Conservation (phyloP, 2,329 filamentous ascomycete genomes). For the Pezicula carpinea region DNA sequence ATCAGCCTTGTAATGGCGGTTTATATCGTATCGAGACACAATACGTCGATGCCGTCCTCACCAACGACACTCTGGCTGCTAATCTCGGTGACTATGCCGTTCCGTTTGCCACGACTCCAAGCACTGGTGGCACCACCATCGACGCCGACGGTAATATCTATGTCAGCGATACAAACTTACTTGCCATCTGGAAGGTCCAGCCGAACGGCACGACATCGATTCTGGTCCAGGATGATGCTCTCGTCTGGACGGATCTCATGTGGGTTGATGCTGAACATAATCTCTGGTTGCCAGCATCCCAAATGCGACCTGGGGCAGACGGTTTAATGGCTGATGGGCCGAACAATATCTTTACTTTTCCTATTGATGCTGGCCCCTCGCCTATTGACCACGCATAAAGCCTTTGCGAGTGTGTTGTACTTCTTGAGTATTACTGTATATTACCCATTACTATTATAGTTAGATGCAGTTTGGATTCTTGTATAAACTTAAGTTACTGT, state of each 20-base stretch:
- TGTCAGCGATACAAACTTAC: conserved; percentile 28
- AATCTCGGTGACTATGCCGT: conserved; percentile 22
- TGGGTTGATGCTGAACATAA: conserved; percentile 12
- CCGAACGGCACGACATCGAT: conserved; percentile 8
- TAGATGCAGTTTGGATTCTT: no score
- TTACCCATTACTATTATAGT: no score
- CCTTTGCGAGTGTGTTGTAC: no score
- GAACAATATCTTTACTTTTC: conserved; percentile 14
- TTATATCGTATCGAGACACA: conserved; percentile 30
- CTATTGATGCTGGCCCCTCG: conserved; percentile 12
- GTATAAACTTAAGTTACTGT: no score
- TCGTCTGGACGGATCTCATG: conserved; percentile 15
- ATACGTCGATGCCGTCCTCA: conserved; percentile 29
- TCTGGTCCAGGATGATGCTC: conserved; percentile 11
- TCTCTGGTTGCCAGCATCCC: conserved; percentile 12
- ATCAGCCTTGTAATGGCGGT: conserved; percentile 32
- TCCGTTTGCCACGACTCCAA: conserved; percentile 16
- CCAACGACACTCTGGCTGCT: conserved; percentile 28
- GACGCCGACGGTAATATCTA: conserved; percentile 34
- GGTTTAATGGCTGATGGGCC: conserved; percentile 10
- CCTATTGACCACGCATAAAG: conserved; percentile 8
- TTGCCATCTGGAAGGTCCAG: conserved; percentile 13
- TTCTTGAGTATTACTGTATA: no score
- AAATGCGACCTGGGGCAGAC: conserved; percentile 10
- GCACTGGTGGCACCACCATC: conserved; percentile 1